These are phyloP conservation scores for Afroboletus lepidellus DNA, from an alignment of 1,284 basidiomycete species.

Conservation along the genomic window DNA sequence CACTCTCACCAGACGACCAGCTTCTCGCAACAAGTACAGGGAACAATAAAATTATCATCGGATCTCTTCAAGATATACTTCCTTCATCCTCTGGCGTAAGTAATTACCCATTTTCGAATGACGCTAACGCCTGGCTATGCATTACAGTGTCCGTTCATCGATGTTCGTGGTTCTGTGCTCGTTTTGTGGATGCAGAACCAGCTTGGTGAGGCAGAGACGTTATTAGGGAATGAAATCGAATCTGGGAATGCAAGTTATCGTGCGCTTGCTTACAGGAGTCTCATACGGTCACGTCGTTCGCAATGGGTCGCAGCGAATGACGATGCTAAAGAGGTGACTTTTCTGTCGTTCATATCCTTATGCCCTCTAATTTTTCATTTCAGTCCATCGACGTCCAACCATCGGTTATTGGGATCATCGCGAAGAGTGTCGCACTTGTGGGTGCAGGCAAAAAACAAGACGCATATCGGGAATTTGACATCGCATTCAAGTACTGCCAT, in stretches of 20 bases:
- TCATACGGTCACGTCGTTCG: background rate
- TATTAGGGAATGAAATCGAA: background rate
- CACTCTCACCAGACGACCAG: background rate
- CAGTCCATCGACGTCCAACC: background rate
- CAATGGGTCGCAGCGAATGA: background rate
- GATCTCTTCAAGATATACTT: background rate
- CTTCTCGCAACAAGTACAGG: background rate
- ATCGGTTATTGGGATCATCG: background rate
- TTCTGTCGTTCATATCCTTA: too few species aligned
- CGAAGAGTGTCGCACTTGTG: background rate
- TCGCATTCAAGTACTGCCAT: background rate
- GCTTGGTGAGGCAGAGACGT: background rate
- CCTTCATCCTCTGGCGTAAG: background rate
- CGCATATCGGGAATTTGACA: background rate
- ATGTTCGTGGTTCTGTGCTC: background rate
- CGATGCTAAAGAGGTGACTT: background rate
- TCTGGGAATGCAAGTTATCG: background rate
- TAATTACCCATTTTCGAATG: too few species aligned
- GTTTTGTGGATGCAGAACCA: background rate
- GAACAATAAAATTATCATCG: background rate
- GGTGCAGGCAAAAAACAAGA: background rate
- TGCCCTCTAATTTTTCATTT: background rate
- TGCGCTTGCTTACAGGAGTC: background rate
- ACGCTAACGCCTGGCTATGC: too few species aligned
- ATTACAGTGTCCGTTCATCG: constrained; percentile 42